Percentiles rank a stretch among this genome's conserved stretches.
Evolutionary conservation across 495 filamentous ascomycete species (phyloP).

Genomic region (Penicillium desertorum): DNA sequence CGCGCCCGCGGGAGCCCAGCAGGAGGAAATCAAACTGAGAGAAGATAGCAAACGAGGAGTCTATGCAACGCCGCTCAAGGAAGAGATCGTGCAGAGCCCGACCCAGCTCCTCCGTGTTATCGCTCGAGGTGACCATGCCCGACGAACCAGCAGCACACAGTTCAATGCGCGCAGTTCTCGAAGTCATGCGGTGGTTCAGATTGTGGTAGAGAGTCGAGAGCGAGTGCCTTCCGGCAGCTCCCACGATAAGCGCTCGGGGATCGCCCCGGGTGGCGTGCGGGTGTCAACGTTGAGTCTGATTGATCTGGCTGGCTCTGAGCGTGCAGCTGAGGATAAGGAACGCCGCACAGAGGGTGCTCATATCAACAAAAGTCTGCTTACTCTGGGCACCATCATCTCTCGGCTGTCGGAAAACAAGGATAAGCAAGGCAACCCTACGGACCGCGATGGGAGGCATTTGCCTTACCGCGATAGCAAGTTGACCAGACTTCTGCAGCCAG

Average conservation of each 20-base stretch:
- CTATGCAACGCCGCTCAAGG: slow-evolving; percentile 92
- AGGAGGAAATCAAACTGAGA: slow-evolving; percentile 93
- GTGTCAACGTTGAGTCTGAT: slow-evolving; percentile 95
- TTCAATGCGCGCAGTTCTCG: slow-evolving; percentile 95
- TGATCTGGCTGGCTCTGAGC: slow-evolving; percentile 93
- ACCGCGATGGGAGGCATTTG: slow-evolving; percentile 84
- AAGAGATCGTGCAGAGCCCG: slow-evolving; percentile 97
- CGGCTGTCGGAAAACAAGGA: slow-evolving; percentile 82
- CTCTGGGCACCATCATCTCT: slow-evolving; percentile 91
- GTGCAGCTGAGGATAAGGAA: slow-evolving; percentile 93
- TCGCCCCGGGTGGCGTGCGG: slow-evolving; percentile 85
- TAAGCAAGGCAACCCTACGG: slow-evolving; percentile 68
- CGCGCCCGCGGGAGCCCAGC: slow-evolving; percentile 49
- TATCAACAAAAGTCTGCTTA: slow-evolving; percentile 97
- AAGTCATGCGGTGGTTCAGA: slow-evolving; percentile 97
- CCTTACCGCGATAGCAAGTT: slow-evolving; percentile 97
- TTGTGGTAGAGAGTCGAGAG: slow-evolving; percentile 95
- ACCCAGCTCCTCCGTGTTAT: slow-evolving; percentile 95
- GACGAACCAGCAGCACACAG: slow-evolving; percentile 88
- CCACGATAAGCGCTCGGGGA: slow-evolving; percentile 70
- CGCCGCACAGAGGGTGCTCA: slow-evolving; percentile 92
- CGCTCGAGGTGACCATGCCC: slow-evolving; percentile 86
- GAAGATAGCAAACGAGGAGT: slow-evolving; percentile 96
- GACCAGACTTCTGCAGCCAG: slow-evolving; percentile 87
- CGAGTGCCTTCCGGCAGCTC: slow-evolving; percentile 60